A percentile compares a stretch with the other conserved stretches of the same genome.
Evolutionary conservation across 2,329 filamentous ascomycete species (phyloP).

Genomic region (Aspergillus sp.): DNA sequence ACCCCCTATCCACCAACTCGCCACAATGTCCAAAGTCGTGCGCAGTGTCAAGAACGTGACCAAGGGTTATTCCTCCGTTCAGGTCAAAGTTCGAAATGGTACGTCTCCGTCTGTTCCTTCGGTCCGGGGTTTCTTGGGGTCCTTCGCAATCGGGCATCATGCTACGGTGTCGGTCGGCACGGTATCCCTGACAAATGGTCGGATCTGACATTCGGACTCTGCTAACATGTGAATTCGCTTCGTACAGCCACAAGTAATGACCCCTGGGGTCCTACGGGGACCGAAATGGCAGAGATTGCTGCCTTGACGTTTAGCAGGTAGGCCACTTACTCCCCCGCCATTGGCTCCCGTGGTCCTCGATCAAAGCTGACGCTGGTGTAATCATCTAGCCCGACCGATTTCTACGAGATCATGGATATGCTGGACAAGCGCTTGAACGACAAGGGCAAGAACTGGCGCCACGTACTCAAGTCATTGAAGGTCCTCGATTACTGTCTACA

Average conservation of each 20-base stretch:
- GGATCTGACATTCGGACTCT: constrained; percentile 1
- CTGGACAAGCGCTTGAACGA: constrained; percentile 97
- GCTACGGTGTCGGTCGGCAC: background rate
- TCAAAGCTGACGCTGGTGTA: background rate
- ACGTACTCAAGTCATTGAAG: constrained; percentile 95
- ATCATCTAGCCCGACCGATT: constrained; percentile 76
- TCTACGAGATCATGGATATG: constrained; percentile 99
- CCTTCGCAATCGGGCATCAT: background rate
- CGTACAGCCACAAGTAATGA: constrained; percentile 93
- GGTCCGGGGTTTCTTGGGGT: background rate
- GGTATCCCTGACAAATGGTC: background rate
- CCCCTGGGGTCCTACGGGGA: constrained; percentile 95
- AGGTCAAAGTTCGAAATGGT: constrained; percentile 99
- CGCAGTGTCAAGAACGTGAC: constrained; percentile 99
- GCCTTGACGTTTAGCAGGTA: constrained; percentile 98
- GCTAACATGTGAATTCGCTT: constrained; percentile 5
- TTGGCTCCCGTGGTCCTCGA: background rate
- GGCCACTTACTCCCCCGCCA: constrained; percentile 36
- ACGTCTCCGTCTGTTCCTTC: constrained; percentile 37
- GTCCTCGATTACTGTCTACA: constrained; percentile 97
- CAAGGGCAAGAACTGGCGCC: constrained; percentile 99
- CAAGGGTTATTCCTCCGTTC: constrained; percentile 93
- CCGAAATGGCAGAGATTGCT: constrained; percentile 98
- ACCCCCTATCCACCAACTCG: constrained; percentile 10
- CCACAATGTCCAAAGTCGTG: constrained; percentile 89